Evolutionary conservation across 805 yeast species (phyloP).

Genomic region (Lipomyces yamadae): DNA sequence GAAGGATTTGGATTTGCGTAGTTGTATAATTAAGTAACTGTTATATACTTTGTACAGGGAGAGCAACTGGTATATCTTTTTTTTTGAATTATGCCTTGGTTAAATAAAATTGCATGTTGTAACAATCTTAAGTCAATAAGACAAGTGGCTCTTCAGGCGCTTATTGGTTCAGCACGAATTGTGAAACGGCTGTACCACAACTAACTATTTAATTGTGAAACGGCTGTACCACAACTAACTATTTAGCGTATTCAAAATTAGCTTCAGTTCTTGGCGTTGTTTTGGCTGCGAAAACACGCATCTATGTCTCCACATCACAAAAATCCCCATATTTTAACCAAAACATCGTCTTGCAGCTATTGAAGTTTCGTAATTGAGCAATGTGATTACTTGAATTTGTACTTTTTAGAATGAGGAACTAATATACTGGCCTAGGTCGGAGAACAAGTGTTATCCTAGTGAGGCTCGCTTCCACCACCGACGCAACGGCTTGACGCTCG

Average conservation of each 20-base stretch:
- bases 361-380: background rate
- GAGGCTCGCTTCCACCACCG: background rate
- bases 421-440: slow-evolving; percentile 1
- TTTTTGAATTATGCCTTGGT: slow-evolving; percentile 2
- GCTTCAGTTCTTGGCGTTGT: too few species aligned
- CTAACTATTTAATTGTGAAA: too few species aligned
- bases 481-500: background rate
- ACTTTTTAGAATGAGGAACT: background rate
- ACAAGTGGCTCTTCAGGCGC: background rate
- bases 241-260: too few species aligned
- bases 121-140: background rate
- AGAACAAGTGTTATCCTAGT: background rate
- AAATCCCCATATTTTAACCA: background rate
- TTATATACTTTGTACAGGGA: slow-evolving; percentile 1
- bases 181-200: too few species aligned
- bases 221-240: too few species aligned
- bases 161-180: background rate
- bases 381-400: background rate
- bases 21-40: background rate
- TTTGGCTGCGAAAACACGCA: background rate
- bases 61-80: background rate
- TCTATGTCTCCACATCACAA: background rate
- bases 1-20: slow-evolving; percentile 93
- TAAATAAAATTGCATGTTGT: background rate
- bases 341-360: background rate